phyloP scores from a whole-genome alignment of 2,329 filamentous ascomycete genomes.

The Colletotrichum sp. region DNA sequence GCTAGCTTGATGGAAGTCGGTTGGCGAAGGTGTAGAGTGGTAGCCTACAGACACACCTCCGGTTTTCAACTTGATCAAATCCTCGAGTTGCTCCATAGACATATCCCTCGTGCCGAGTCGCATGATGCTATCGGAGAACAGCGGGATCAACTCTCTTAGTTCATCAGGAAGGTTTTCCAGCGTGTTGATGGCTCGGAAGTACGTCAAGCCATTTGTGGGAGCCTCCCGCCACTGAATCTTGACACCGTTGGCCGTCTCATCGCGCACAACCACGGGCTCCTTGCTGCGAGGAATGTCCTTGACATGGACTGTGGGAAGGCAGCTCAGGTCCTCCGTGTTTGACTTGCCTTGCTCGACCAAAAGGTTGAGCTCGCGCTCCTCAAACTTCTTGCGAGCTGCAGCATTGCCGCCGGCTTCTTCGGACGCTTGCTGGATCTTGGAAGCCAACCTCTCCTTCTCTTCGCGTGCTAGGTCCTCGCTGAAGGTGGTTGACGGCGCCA shows the following conservation, averaged over 20 bases:
- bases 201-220: constrained; percentile 93
- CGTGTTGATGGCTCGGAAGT: constrained; percentile 88
- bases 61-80: constrained; percentile 94
- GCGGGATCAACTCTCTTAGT: constrained; percentile 80
- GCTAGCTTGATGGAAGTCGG: constrained; percentile 70
- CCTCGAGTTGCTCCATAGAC: constrained; percentile 94
- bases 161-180: constrained; percentile 84
- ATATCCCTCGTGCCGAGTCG: constrained; percentile 86
- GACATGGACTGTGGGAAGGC: constrained; percentile 86
- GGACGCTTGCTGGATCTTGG: constrained; percentile 75
- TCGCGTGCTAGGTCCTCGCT: constrained; percentile 76
- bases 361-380: constrained; percentile 79
- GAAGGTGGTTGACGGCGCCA: constrained; percentile 83
- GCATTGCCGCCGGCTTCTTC: constrained; percentile 73
- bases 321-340: constrained; percentile 83
- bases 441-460: constrained; percentile 75
- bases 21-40: constrained; percentile 80
- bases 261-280: constrained; percentile 63
- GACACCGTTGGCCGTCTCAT: constrained; percentile 69
- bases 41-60: constrained; percentile 88
- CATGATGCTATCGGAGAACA: constrained; percentile 94
- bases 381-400: constrained; percentile 74
- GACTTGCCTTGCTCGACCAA: constrained; percentile 84
- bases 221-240: constrained; percentile 90
- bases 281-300: constrained; percentile 85